Percentiles rank a stretch among this genome's conserved stretches.
These are phyloP conservation scores for Mycena galopus DNA, from an alignment of 768 basidiomycete genomes.

Conservation along the genomic window DNA sequence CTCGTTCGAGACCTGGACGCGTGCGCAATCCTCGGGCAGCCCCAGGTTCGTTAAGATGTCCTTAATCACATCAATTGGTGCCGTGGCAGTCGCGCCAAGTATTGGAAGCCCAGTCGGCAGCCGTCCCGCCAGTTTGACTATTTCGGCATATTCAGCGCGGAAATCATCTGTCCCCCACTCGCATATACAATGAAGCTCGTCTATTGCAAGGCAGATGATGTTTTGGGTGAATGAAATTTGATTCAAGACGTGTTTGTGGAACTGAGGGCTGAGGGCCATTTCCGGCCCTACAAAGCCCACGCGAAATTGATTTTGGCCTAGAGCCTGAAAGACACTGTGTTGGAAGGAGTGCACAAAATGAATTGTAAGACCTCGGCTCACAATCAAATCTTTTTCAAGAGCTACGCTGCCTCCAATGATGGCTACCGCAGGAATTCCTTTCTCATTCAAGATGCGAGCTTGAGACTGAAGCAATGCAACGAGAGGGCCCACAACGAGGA, in stretches of 20 bases:
- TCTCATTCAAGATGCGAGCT: not conserved
- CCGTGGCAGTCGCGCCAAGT: constrained; percentile 28
- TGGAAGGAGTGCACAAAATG: not conserved
- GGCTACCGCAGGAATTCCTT: constrained; percentile 15
- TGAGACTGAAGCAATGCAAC: constrained; percentile 19
- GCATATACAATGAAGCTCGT: constrained; percentile 40
- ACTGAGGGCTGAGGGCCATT: constrained; percentile 6
- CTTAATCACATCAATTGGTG: constrained; percentile 18
- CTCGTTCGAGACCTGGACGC: constrained; percentile 27
- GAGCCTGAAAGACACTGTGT: not conserved
- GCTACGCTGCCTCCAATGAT: not conserved
- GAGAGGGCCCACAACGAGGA: constrained; percentile 28
- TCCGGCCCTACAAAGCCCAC: constrained; percentile 30
- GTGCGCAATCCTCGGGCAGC: not conserved
- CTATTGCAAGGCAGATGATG: too few species aligned
- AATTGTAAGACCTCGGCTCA: not conserved
- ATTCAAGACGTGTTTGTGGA: not conserved
- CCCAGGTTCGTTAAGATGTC: constrained; percentile 20
- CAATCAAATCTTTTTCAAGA: too few species aligned
- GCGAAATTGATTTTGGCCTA: constrained; percentile 23
- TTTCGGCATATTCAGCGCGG: constrained; percentile 22
- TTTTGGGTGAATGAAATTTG: constrained; percentile 9
- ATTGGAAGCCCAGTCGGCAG: constrained; percentile 25
- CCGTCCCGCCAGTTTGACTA: constrained; percentile 13
- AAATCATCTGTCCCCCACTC: constrained; percentile 15